These are phyloP conservation scores for Parachaetomium inaequale DNA, from an alignment of 495 filamentous ascomycete species.

Conservation along the genomic window DNA sequence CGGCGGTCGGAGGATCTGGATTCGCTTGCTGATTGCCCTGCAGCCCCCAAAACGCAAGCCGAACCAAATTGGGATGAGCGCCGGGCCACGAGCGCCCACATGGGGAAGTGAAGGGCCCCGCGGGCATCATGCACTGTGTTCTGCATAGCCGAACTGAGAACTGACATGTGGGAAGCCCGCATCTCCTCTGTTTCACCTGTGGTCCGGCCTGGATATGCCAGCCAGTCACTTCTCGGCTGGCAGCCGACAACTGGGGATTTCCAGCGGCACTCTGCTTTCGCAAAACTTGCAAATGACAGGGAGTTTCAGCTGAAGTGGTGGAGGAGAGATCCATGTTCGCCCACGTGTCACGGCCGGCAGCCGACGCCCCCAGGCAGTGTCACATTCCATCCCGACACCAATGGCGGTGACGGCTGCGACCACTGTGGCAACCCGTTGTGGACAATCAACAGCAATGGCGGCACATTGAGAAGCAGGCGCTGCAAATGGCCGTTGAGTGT, in stretches of 20 bases:
- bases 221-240: neutral
- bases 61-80: neutral
- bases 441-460: no score
- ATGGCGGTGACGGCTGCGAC: no score
- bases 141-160: slow-evolving; percentile 1
- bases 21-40: slow-evolving; percentile 5
- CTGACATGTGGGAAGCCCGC: neutral
- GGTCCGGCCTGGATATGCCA: neutral
- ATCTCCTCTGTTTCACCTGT: neutral
- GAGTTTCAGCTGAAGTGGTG: neutral
- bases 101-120: neutral
- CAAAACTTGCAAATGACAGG: neutral
- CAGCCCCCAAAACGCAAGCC: neutral
- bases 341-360: no score
- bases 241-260: neutral
- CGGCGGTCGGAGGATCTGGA: neutral
- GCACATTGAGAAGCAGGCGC: no score
- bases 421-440: no score
- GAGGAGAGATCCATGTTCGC: neutral
- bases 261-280: neutral
- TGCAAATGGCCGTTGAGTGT: no score
- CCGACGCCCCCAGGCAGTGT: no score
- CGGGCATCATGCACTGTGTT: slow-evolving; percentile 11
- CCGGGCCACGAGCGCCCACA: no score
- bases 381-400: neutral